Base-by-base conservation (phyloP, 176 grass and related monocot species). In the Carex pumila region DNA sequence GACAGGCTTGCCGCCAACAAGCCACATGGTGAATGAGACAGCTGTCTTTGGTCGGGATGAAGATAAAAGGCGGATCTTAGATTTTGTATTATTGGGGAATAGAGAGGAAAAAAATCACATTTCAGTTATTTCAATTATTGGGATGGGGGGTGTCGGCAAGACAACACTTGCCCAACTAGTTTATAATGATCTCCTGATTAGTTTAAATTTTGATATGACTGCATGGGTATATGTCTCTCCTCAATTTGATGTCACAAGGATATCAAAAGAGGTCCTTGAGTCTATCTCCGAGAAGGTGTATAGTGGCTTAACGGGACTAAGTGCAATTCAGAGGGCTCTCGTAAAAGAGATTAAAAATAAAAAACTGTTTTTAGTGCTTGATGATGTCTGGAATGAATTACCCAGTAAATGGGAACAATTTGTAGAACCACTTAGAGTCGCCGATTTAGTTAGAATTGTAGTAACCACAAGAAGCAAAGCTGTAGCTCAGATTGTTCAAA, bases 111-210 rank as follows among this genome's bases (percentile, higher is more conserved):
- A 0, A 1, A 45, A 45, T 47, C 36, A 79, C 60, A 83, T 84
- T 41, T 25, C 41, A 11, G 79, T 92, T 82, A 15, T 87, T 41
- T 61, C 90, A 19, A 80, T 92, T 67, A 69, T 89, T 37, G 90
- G 90, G 79, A 89, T 79, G 61, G 82, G 85, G 13, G 87, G 87
- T 32, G 62, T 92, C 22, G 90, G 90, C 7, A 92, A 92, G 84
- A 89, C 90, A 59, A 92, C 90, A 0, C 10, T 92, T 7, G 90
- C 85, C 1, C 87, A 87, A 30, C 72, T 89, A 43, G 83, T 92
- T 13, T 92, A 87, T 65, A 83, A 74, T 21, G 85, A 89, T 50
- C 14, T 7, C 12, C 2, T 25, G n/a, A 58, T 92, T 7, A 52
- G 25, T 64, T 45, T 54, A 12, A 6, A 49, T 30, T 92, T 75